These are phyloP conservation scores for Malassezia globosa DNA, from an alignment of 1,284 basidiomycete species.

Conservation along the genomic window DNA sequence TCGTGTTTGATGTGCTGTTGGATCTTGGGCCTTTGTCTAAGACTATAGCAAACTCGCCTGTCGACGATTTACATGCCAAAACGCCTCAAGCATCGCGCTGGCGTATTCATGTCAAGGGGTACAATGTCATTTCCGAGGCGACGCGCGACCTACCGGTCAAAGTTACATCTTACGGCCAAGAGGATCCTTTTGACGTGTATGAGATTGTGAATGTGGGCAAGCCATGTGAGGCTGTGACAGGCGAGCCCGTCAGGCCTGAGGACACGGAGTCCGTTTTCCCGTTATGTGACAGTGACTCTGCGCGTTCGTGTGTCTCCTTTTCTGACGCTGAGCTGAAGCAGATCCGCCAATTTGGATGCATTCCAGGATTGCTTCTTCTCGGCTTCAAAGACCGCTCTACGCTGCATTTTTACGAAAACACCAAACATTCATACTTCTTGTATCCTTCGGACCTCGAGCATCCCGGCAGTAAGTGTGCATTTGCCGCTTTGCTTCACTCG, in stretches of 20 bases:
- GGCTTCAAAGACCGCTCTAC: slow-evolving; percentile 65
- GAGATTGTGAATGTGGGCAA: slow-evolving; percentile 67
- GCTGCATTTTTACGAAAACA: slow-evolving; percentile 70
- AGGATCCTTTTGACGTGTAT: slow-evolving; percentile 51
- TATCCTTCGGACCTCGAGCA: slow-evolving; percentile 84
- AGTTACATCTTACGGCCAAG: slow-evolving; percentile 30
- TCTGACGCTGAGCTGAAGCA: slow-evolving; percentile 68
- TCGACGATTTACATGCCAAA: slow-evolving; percentile 21
- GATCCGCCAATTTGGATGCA: slow-evolving; percentile 53
- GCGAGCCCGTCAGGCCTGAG: background rate
- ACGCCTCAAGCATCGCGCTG: slow-evolving; percentile 53
- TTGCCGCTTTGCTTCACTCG: slow-evolving; percentile 71
- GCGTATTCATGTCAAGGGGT: slow-evolving; percentile 75
- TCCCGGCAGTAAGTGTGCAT: slow-evolving; percentile 80
- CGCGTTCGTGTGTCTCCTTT: slow-evolving; percentile 48
- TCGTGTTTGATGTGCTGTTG: slow-evolving; percentile 70
- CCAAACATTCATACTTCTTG: slow-evolving; percentile 82
- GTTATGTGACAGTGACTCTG: background rate
- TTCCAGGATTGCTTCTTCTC: slow-evolving; percentile 66
- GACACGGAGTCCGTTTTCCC: background rate
- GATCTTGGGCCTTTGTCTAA: slow-evolving; percentile 54
- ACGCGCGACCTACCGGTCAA: slow-evolving; percentile 33
- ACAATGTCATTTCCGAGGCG: slow-evolving; percentile 35
- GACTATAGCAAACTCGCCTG: background rate
- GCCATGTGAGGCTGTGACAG: slow-evolving; percentile 56